These are phyloP conservation scores for Cyphellophora attinorum DNA, from an alignment of 2,329 filamentous ascomycete species.

Conservation along the genomic window DNA sequence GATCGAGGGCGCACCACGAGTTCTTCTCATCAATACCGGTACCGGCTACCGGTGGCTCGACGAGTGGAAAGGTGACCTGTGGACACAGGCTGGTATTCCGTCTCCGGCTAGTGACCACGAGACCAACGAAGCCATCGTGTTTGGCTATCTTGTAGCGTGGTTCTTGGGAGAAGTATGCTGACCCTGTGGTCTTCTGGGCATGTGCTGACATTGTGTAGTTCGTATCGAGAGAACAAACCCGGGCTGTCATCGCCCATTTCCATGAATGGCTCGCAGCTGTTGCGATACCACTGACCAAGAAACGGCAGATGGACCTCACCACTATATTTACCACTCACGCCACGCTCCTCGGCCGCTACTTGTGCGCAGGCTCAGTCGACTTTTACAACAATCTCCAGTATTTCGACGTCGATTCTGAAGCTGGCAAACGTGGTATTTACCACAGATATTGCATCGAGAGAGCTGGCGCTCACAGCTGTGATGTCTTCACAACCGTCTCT, in stretches of 20 bases:
- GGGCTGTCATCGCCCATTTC: slow-evolving; percentile 93
- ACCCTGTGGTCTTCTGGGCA: neutral
- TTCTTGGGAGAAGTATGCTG: slow-evolving; percentile 82
- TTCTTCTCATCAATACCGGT: slow-evolving; percentile 89
- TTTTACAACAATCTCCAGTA: slow-evolving; percentile 98
- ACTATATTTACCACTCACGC: slow-evolving; percentile 99
- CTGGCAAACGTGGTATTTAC: slow-evolving; percentile 96
- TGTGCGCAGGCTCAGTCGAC: slow-evolving; percentile 93
- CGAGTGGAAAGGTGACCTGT: slow-evolving; percentile 95
- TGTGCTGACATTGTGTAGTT: slow-evolving; percentile 48
- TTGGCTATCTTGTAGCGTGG: slow-evolving; percentile 95
- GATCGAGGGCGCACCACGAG: slow-evolving; percentile 89
- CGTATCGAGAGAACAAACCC: slow-evolving; percentile 82
- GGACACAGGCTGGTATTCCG: slow-evolving; percentile 89
- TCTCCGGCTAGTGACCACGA: slow-evolving; percentile 84
- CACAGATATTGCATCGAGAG: slow-evolving; percentile 97
- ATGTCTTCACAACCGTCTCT: slow-evolving; percentile 97
- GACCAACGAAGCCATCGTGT: slow-evolving; percentile 95
- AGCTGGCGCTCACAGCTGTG: slow-evolving; percentile 78
- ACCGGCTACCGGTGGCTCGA: slow-evolving; percentile 84
- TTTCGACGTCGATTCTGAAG: slow-evolving; percentile 94
- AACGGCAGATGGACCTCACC: slow-evolving; percentile 87
- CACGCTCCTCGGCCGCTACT: slow-evolving; percentile 86
- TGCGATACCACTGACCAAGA: slow-evolving; percentile 82
- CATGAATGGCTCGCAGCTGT: slow-evolving; percentile 98